These are phyloP conservation scores for Pisolithus albus DNA, from an alignment of 768 basidiomycete species.

Conservation along the genomic window DNA sequence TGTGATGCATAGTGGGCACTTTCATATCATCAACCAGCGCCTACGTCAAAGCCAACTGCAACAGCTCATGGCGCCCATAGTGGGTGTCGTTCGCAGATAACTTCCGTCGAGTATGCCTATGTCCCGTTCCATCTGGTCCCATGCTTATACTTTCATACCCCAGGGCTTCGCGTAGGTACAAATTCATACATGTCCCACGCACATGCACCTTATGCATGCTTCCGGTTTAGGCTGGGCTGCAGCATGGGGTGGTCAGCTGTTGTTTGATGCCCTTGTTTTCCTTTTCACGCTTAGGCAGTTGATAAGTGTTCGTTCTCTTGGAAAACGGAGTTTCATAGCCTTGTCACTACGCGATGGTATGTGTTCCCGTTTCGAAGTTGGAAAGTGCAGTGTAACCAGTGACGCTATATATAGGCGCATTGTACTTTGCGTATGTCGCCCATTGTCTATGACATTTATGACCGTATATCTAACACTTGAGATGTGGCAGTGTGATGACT, in stretches of 20 bases:
- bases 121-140: too few species aligned
- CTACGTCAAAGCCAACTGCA: too few species aligned
- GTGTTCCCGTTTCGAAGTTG: not conserved
- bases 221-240: not conserved
- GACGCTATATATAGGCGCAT: not conserved
- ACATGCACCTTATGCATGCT: not conserved
- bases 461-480: not conserved
- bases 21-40: too few species aligned
- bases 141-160: too few species aligned
- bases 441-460: not conserved
- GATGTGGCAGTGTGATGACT: not conserved
- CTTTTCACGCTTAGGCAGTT: slow-evolving; percentile 5
- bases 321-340: not conserved
- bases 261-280: slow-evolving; percentile 15
- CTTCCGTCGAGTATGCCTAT: too few species aligned
- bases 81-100: too few species aligned
- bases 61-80: too few species aligned
- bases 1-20: too few species aligned
- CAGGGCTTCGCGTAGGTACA: too few species aligned
- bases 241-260: slow-evolving; percentile 6
- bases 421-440: not conserved
- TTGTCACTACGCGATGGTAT: not conserved
- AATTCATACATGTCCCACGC: too few species aligned
- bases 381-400: not conserved
- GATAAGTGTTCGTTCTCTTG: not conserved